Conservation (phyloP, 345 rosid genomes). For the Syzygium oleosum region DNA sequence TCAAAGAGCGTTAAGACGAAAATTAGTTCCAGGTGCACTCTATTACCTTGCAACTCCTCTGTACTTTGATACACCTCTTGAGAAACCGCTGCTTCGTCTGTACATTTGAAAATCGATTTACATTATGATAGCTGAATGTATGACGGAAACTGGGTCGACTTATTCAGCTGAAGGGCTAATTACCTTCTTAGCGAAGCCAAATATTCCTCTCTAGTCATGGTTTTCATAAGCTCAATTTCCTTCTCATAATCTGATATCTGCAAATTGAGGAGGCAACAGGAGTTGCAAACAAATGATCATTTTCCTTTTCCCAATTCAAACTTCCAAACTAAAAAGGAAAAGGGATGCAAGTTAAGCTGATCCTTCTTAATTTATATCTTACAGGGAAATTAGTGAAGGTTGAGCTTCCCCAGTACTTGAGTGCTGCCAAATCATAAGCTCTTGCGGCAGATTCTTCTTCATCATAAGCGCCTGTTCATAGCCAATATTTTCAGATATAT, state of each 20-base stretch:
- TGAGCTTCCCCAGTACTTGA: conserved; percentile 57
- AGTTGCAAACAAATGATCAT: background rate
- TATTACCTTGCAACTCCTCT: conserved; percentile 48
- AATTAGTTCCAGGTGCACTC: background rate
- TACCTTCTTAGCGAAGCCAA: conserved; percentile 58
- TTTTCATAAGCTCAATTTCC: conserved; percentile 53
- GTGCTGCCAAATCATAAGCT: conserved; percentile 63
- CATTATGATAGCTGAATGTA: background rate
- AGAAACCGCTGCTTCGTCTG: conserved; percentile 66
- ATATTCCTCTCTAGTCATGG: conserved; percentile 51
- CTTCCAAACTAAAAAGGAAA: background rate
- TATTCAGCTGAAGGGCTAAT: background rate
- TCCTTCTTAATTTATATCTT: background rate
- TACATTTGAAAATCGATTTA: background rate
- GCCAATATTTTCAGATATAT: background rate
- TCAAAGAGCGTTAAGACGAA: background rate
- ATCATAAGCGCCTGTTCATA: conserved; percentile 48
- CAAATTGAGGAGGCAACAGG: background rate
- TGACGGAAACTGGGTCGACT: background rate
- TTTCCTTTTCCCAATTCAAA: background rate
- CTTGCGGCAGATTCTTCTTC: conserved; percentile 72
- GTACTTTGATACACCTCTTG: conserved; percentile 63
- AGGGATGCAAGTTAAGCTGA: background rate
- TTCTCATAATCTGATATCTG: conserved; percentile 45
- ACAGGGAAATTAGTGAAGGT: conserved; percentile 61